A percentile compares a stretch with the other conserved stretches of the same genome.
Conservation (phyloP, 2,329 filamentous ascomycete species). For the Trichophyton verrucosum region DNA sequence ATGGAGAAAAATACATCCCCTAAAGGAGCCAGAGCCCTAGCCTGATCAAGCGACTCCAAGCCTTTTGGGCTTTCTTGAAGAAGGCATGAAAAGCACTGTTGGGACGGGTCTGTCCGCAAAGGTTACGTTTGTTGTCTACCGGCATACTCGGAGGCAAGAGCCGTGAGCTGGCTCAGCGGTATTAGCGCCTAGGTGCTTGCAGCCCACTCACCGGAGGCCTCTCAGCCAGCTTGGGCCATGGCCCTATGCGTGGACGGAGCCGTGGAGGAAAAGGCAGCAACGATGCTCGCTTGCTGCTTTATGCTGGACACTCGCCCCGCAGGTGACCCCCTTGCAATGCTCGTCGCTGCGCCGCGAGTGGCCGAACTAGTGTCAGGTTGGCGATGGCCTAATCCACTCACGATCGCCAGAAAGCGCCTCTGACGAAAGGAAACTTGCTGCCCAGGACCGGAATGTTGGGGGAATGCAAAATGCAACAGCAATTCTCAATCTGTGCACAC, state of each 20-base stretch:
- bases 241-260: neutral
- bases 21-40: slow-evolving; percentile 1
- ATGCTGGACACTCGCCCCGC: neutral
- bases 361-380: slow-evolving; percentile 3
- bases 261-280: neutral
- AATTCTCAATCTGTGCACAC: neutral
- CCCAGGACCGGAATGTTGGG: neutral
- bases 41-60: neutral
- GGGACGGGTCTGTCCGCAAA: neutral
- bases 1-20: neutral
- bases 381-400: neutral
- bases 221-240: no score
- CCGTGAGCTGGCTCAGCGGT: neutral
- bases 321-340: slow-evolving; percentile 3
- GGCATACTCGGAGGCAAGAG: neutral
- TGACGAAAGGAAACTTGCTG: slow-evolving; percentile 1
- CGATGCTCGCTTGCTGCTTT: slow-evolving; percentile 1
- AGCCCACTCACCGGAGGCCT: neutral
- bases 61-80: neutral
- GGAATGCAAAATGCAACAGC: neutral
- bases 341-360: slow-evolving; percentile 2
- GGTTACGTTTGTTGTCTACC: neutral
- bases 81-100: neutral
- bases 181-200: neutral
- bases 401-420: neutral